Conservation (phyloP, 495 filamentous ascomycete species). For the Neurospora terricola region DNA sequence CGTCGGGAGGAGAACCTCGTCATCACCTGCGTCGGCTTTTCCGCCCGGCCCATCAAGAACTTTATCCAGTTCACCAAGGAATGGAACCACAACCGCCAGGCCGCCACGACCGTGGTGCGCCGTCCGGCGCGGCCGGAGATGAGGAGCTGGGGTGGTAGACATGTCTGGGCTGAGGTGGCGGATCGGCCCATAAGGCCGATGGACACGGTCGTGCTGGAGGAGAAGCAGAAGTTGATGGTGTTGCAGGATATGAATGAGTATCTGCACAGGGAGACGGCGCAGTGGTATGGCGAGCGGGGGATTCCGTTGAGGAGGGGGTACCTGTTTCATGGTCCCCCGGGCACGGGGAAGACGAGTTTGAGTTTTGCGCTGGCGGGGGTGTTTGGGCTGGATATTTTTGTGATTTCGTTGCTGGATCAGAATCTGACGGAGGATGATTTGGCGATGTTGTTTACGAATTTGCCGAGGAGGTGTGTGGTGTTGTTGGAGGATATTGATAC, state of each 20-base stretch:
- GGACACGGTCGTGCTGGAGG: conserved; percentile 74
- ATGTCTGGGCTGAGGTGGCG: conserved; percentile 55
- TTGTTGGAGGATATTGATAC: conserved; percentile 66
- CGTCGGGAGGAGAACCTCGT: conserved; percentile 22
- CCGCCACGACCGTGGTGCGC: conserved; percentile 22
- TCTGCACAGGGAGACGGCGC: conserved; percentile 57
- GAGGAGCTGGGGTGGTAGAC: conserved; percentile 25
- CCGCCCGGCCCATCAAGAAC: conserved; percentile 49
- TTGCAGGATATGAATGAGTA: conserved; percentile 83
- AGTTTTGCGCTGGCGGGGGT: conserved; percentile 59
- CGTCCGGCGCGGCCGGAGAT: conserved; percentile 13
- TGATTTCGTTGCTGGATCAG: conserved; percentile 52
- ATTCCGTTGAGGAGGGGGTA: conserved; percentile 89
- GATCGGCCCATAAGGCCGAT: conserved; percentile 66
- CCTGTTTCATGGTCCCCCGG: conserved; percentile 66
- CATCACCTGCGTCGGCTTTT: conserved; percentile 35
- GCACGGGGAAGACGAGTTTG: conserved; percentile 53
- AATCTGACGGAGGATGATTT: conserved; percentile 62
- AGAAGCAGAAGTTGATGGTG: conserved; percentile 58
- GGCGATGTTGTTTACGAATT: conserved; percentile 51
- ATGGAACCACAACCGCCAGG: conserved; percentile 39
- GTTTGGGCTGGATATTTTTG: conserved; percentile 60
- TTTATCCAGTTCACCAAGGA: conserved; percentile 47
- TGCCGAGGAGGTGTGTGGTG: conserved; percentile 57
- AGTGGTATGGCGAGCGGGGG: conserved; percentile 75